Percentiles rank a stretch among this genome's conserved stretches.
These are phyloP conservation scores for Neofusicoccum sp. DNA, from an alignment of 2,329 filamentous ascomycete genomes.

Conservation along the genomic window DNA sequence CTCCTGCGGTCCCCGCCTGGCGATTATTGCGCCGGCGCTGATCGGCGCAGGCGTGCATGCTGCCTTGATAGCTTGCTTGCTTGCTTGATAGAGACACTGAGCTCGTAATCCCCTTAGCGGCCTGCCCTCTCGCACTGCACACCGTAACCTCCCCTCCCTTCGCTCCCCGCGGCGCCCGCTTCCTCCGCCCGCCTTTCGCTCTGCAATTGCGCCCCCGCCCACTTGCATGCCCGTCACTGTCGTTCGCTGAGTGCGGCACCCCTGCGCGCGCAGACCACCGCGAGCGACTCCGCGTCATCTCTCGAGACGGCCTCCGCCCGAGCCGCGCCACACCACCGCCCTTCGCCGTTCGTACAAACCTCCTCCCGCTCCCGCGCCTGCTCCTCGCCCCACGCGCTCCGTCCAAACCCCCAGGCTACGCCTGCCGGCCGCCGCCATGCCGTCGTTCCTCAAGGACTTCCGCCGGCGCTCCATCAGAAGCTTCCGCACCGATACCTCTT, in stretches of 20 bases:
- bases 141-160: constrained; percentile 8
- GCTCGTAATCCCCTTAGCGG: constrained; percentile 18
- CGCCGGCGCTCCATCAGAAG: constrained; percentile 72
- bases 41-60: constrained; percentile 13
- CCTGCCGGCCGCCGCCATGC: constrained; percentile 33
- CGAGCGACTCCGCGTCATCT: constrained; percentile 9
- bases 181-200: not conserved
- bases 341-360: not conserved
- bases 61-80: constrained; percentile 16
- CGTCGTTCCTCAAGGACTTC: constrained; percentile 71
- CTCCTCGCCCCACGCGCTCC: not conserved
- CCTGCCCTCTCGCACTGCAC: constrained; percentile 9
- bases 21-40: constrained; percentile 12
- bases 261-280: constrained; percentile 10
- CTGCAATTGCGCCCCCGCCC: not conserved
- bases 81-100: constrained; percentile 15
- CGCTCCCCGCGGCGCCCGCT: not conserved
- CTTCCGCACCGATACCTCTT: constrained; percentile 44
- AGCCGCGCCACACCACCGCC: not conserved
- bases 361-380: not conserved
- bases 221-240: constrained; percentile 15
- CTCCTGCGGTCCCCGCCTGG: constrained; percentile 10
- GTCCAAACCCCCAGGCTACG: not conserved
- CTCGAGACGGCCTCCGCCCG: not conserved
- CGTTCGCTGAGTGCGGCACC: constrained; percentile 16